Evolutionary conservation across 306 rosid species (phyloP), one percentile per base, ranked within the genome.

Genomic region (Prunus dulcis): DNA sequence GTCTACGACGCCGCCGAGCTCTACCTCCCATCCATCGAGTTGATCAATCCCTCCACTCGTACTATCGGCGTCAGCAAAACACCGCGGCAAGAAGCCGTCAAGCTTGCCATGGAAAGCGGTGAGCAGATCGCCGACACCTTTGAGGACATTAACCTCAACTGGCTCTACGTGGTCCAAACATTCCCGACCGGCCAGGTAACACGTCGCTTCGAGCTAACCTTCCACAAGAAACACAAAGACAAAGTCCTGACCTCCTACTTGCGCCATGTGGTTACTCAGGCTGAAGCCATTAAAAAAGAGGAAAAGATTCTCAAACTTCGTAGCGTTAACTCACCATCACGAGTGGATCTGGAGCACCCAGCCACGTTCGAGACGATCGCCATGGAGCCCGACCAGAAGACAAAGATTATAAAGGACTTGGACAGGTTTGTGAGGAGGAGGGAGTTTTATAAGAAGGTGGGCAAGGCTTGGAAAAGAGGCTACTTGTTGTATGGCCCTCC

Each of bases 381-480:
- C 9, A 76, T 85, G 77, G 84, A 82, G 11, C 80, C 80, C 19
- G 68, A 68, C 23, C 46, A 64, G 56, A 85, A 85, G 78, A 71
- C 62, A 20, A 46, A 23, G 6, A 73, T 82, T 0, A 38, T 38
- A 0, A 38, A 38, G 43, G 43, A 38, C 43, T 38, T 38, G 43
- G 43, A 38, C 9, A 38, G 43, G 43, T 38, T 38, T 38, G 43
- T 38, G 43, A 38, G 43, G 43, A 38, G 43, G 43, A 38, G 43
- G 43, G 43, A 38, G 43, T 38, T 38, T 38, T 38, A 38, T 38
- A 38, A 38, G 43, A 38, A 38, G 9, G 68, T 79, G 3, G 82
- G 65, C 0, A 82, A 85, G 81, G 82, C 89, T 13, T 86, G 89
- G 89, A 86, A 86, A 57, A 67, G 86, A 50, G 89, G 82, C 23